phyloP scores from a whole-genome alignment of 1,139 yeast species.

The Lodderomyces margitis region DNA sequence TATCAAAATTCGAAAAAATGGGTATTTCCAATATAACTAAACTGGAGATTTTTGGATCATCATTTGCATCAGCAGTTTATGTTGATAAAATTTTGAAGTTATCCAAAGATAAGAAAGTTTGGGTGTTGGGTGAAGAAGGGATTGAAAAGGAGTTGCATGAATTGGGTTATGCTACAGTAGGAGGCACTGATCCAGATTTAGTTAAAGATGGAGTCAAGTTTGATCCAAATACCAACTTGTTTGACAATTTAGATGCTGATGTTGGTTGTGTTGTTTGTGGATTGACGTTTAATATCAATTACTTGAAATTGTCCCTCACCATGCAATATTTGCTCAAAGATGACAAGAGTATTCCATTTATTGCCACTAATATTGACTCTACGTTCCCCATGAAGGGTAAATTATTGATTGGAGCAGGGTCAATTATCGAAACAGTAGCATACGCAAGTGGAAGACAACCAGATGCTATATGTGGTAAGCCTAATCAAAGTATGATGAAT shows the following conservation, averaged over 20 bases:
- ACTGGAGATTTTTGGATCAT: conserved; percentile 84
- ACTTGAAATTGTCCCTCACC: conserved; percentile 77
- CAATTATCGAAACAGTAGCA: conserved; percentile 78
- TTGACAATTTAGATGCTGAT: conserved; percentile 54
- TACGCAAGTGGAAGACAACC: conserved; percentile 71
- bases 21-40: conserved; percentile 64
- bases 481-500: conserved; percentile 86
- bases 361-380: conserved; percentile 95
- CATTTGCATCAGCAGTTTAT: conserved; percentile 89
- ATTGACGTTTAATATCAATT: conserved; percentile 70
- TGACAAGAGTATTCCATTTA: conserved; percentile 65
- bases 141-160: conserved; percentile 44
- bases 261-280: conserved; percentile 94
- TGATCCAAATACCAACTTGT: conserved; percentile 31
- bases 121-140: conserved; percentile 49
- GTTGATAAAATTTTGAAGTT: conserved; percentile 72
- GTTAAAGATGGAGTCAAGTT: conserved; percentile 31
- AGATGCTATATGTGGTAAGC: conserved; percentile 81
- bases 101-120: conserved; percentile 54
- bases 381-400: conserved; percentile 89
- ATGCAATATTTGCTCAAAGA: conserved; percentile 68
- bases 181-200: conserved; percentile 39
- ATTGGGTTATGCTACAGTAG: conserved; percentile 41
- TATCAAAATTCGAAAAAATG: conserved; percentile 68
- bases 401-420: conserved; percentile 92